Evolutionary conservation across 2,329 filamentous ascomycete species (phyloP), one percentile per base, ranked within the genome.

Genomic region (Plenodomus lindquistii): DNA sequence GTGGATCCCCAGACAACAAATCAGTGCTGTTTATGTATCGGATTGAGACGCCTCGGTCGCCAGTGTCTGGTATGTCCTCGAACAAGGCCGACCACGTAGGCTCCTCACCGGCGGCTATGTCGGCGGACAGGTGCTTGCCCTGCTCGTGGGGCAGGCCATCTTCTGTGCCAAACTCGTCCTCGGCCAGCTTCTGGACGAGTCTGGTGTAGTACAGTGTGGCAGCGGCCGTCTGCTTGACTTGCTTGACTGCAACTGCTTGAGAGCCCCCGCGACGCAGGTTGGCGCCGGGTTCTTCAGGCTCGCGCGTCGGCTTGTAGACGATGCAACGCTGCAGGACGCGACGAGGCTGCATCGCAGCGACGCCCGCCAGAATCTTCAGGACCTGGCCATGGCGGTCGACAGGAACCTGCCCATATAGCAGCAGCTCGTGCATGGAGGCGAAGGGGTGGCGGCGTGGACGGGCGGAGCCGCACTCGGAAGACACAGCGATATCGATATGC

Each of bases 261-360:
- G 65, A 70, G n/a, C 70, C 72, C 38, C 72, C 72, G 27, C 69
- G 59, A 35, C 62, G 57, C 38, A 68, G 58, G 53, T 69, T 66
- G 35, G 65, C 68, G 60, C 65, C 71, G 18, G 64, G 69, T 57
- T 70, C 69, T 27, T 72, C 65, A 39, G 73, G 74, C 65, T 79
- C 75, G 60, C 77, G 74, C 58, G 72, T 71, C 48, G 82, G 81
- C 57, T 79, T 81, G 76, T 83, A 86, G 60, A 86, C 67, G 56
- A 85, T 70, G 64, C 79, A 78, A 48, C 83, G 79, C 66, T 85
- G 80, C 41, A 79, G 64, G 42, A 78, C 68, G 48, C 75, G 73
- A 59, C 76, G 75, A 34, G 84, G 84, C 63, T 85, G 83, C 77
- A 83, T 83, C 59, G 80, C 81, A 41, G 83, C 79, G 46, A 85